Conservation (phyloP, 345 rosid species). For the Syzygium oleosum region DNA sequence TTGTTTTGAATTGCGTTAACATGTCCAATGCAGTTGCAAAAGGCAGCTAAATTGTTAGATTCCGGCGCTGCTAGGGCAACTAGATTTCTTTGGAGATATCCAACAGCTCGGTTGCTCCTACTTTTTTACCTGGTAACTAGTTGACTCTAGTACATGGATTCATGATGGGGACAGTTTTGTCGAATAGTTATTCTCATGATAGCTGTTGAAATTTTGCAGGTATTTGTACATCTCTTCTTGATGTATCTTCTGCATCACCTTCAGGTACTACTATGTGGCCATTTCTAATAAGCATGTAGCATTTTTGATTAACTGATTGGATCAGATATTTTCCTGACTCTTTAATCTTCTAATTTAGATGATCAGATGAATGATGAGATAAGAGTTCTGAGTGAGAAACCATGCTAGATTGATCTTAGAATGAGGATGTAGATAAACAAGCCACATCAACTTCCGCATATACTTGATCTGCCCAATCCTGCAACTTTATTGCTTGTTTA, state of each 20-base stretch:
- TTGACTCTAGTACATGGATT: neutral
- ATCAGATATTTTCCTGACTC: neutral
- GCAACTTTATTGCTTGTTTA: neutral
- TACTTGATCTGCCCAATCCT: neutral
- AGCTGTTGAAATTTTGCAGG: constrained; percentile 31
- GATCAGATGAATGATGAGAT: neutral
- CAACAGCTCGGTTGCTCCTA: constrained; percentile 68
- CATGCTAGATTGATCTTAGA: neutral
- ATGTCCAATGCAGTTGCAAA: constrained; percentile 59
- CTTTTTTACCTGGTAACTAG: constrained; percentile 79
- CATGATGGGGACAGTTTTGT: neutral
- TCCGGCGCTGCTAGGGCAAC: constrained; percentile 97
- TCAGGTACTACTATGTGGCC: constrained; percentile 44
- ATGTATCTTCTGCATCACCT: constrained; percentile 96
- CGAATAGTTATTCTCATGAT: neutral
- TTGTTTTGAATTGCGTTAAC: constrained; percentile 2
- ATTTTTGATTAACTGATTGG: neutral
- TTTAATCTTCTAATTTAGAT: neutral
- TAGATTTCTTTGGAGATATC: constrained; percentile 95
- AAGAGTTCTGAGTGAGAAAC: neutral
- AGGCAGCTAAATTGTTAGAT: constrained; percentile 84
- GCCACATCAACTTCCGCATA: too few relatives aligned
- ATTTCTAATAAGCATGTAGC: neutral
- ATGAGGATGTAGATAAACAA: neutral
- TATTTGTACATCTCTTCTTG: constrained; percentile 93